phyloP scores from a whole-genome alignment of 306 rosid genomes.

The Fragaria nilgerrensis region DNA sequence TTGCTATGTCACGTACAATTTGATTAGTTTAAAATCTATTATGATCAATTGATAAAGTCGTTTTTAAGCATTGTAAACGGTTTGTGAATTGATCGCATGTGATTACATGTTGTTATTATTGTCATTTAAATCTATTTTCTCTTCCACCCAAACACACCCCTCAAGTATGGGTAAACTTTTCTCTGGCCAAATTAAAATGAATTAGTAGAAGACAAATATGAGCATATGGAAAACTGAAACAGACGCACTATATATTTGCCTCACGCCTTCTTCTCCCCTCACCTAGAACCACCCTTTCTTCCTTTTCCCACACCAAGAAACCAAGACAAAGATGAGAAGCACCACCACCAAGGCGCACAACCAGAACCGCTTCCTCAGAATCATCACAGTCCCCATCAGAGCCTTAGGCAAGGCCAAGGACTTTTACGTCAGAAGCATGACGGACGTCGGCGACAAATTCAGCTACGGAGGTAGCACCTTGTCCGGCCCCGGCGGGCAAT shows the following conservation, averaged over 20 bases:
- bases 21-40: not conserved
- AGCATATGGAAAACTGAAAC: not conserved
- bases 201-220: no score
- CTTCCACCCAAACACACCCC: no score
- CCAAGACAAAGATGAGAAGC: slow-evolving; percentile 33
- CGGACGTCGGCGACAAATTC: slow-evolving; percentile 33
- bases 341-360: slow-evolving; percentile 28
- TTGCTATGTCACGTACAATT: not conserved
- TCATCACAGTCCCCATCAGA: slow-evolving; percentile 59
- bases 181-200: no score
- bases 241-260: not conserved
- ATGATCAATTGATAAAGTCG: no score
- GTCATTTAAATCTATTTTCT: no score
- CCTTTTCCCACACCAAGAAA: not conserved
- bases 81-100: not conserved
- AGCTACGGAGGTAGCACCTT: slow-evolving; percentile 29
- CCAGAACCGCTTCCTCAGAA: slow-evolving; percentile 46
- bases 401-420: slow-evolving; percentile 55
- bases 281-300: not conserved
- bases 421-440: slow-evolving; percentile 61
- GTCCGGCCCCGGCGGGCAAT: slow-evolving; percentile 18
- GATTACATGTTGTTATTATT: no score
- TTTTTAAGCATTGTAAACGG: not conserved
- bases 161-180: no score
- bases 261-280: not conserved